Evolutionary conservation across 1,139 yeast species (phyloP).

Genomic region (Insectozyma bohioensis): DNA sequence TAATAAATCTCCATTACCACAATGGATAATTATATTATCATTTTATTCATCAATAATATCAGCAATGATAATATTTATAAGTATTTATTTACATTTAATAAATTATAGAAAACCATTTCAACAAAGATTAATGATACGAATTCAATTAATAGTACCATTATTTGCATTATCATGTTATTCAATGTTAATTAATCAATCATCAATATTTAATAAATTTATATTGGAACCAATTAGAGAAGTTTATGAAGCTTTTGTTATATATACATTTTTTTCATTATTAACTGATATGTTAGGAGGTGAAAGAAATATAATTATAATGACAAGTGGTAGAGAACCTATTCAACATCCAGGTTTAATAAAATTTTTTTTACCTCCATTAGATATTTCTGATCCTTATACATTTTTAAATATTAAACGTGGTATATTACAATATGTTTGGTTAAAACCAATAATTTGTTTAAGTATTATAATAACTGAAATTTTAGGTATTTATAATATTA

Average conservation of each 20-base stretch:
- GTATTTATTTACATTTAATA: constrained; percentile 34
- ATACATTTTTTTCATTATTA: constrained; percentile 82
- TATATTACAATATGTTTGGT: constrained; percentile 91
- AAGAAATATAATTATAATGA: constrained; percentile 68
- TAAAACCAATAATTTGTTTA: constrained; percentile 77
- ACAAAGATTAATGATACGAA: constrained; percentile 82
- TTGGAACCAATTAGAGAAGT: constrained; percentile 83
- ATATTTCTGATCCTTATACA: constrained; percentile 82
- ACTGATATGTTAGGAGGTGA: constrained; percentile 92
- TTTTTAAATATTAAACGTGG: constrained; percentile 80
- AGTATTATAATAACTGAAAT: constrained; percentile 53
- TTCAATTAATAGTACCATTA: constrained; percentile 65
- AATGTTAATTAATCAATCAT: constrained; percentile 46
- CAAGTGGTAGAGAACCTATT: constrained; percentile 76
- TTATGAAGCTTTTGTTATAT: constrained; percentile 94
- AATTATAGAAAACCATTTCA: constrained; percentile 89
- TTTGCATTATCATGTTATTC: constrained; percentile 56
- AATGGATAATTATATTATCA: constrained; percentile 33
- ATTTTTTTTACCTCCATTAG: constrained; percentile 55
- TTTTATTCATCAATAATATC: constrained; percentile 36
- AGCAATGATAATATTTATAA: constrained; percentile 30
- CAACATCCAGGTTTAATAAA: constrained; percentile 65
- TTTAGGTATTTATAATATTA: constrained; percentile 50
- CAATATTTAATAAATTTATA: constrained; percentile 39
- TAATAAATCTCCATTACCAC: constrained; percentile 27